Evolutionary conservation across 805 yeast species (phyloP), one percentile per base, ranked within the genome.

Genomic region (Yamadazyma sp.): DNA sequence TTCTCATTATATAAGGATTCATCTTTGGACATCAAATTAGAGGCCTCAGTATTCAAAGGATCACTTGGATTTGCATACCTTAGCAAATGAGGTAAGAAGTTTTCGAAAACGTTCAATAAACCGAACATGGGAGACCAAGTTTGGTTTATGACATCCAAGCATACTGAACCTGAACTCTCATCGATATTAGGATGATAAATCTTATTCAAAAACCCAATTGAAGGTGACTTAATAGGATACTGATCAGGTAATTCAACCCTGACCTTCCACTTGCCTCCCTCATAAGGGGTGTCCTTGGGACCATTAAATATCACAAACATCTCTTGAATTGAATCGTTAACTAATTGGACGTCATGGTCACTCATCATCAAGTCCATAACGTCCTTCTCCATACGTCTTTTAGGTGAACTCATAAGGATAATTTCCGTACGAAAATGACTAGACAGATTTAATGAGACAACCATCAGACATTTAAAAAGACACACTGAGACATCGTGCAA

Each of bases 101-200:
- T 82, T 52, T 91, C 98, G 56, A 93, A 86, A 17, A 91, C 85
- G 56, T 93, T 93, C 45, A 81, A 69, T 45, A 93, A 73, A 36
- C 93, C 97, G 67, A 88, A 91, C 87, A 91, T 85, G 2, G 98
- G 98, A 27, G 95, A 85, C 98, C 98, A 91, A 0, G 98, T 87
- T 55, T 91, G 96, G 57, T 91, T 91, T 44, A 91, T 89, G 12
- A 93, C 98, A 57, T 91, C 98, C 32, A 91, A 76, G 60, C 98
- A 91, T 5, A 91, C 96, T 0, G 94, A 80, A 0, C 98, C 98
- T 1, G 79, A 80, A 18, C 78, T 72, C 55, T 88, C 94, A 55
- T 91, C 98, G 43, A 91, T 88, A 53, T 91, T 91, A 5, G 98
- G 98, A 57, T 91, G 98, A 62, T 78, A 89, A 13, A 93, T 91